Conservation (phyloP, 345 rosid species). For the Populus alba region DNA sequence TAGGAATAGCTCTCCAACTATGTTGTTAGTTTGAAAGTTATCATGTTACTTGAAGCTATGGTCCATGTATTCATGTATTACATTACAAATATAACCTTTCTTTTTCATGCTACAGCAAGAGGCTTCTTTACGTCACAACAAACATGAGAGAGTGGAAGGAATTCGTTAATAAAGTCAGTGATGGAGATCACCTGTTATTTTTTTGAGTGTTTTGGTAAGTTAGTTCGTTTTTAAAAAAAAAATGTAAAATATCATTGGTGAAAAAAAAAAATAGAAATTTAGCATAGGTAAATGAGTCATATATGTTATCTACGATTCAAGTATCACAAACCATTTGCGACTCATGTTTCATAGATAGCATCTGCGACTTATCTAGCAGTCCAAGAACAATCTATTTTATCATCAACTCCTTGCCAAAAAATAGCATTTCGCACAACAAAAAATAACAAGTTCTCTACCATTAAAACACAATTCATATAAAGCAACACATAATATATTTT, state of each 20-base stretch:
- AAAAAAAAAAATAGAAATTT: too few species aligned
- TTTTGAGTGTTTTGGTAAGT: too few species aligned
- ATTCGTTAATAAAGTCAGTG: background rate
- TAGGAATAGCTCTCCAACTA: too few species aligned
- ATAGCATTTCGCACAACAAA: accelerated
- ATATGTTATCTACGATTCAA: accelerated
- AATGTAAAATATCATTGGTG: too few species aligned
- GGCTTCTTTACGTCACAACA: background rate
- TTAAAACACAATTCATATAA: too few species aligned
- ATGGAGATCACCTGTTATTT: background rate
- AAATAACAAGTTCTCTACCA: too few species aligned
- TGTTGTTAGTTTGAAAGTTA: too few species aligned
- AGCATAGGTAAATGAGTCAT: accelerated
- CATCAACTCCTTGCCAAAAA: too few species aligned
- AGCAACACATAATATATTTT: too few species aligned
- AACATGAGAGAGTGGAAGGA: background rate
- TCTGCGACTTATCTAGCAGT: accelerated
- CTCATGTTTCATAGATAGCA: accelerated
- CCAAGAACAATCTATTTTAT: accelerated
- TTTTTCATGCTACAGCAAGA: background rate
- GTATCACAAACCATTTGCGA: accelerated
- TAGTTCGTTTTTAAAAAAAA: accelerated
- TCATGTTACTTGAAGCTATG: too few species aligned
- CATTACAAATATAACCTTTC: background rate
- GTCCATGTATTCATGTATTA: too few species aligned